Evolutionary conservation across 2,329 filamentous ascomycete species (phyloP).

Genomic region (Penicillium sp.): DNA sequence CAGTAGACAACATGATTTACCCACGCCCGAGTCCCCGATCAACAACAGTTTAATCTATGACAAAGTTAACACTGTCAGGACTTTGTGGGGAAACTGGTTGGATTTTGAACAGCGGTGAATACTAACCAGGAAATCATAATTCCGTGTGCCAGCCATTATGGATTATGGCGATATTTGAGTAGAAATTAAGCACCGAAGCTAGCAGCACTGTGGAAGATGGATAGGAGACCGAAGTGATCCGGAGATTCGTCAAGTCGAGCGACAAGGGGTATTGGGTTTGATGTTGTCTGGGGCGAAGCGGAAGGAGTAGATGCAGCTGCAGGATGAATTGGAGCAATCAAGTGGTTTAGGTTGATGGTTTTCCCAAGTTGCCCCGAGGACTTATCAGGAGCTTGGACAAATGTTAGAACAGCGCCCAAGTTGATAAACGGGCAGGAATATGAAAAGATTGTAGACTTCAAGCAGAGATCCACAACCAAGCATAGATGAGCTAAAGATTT

Average conservation of each 20-base stretch:
- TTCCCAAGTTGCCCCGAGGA: not conserved
- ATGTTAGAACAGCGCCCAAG: not conserved
- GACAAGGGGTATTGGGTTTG: not conserved
- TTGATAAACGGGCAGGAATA: not conserved
- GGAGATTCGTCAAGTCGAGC: not conserved
- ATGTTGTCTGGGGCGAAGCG: not conserved
- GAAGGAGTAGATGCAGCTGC: not conserved
- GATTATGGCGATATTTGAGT: slow-evolving; percentile 5
- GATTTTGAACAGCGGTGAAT: not conserved
- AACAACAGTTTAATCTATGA: slow-evolving; percentile 86
- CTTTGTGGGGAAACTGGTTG: not conserved
- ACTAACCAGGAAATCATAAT: slow-evolving; percentile 96
- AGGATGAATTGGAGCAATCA: slow-evolving; percentile 1
- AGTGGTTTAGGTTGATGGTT: slow-evolving; percentile 2
- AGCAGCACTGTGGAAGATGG: not conserved
- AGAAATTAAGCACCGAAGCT: slow-evolving; percentile 4
- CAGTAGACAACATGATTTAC: slow-evolving; percentile 92
- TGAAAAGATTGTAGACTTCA: not conserved
- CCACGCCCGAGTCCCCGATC: slow-evolving; percentile 92
- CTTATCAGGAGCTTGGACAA: slow-evolving; percentile 2
- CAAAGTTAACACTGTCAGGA: not conserved
- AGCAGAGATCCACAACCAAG: slow-evolving; percentile 1
- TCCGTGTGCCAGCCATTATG: slow-evolving; percentile 87
- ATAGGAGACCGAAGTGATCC: not conserved
- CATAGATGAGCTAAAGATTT: not conserved